Evolutionary conservation across 192 early-diverging fungal species (phyloP), one percentile per base, ranked within the genome.

Genomic region (Podila epigama): DNA sequence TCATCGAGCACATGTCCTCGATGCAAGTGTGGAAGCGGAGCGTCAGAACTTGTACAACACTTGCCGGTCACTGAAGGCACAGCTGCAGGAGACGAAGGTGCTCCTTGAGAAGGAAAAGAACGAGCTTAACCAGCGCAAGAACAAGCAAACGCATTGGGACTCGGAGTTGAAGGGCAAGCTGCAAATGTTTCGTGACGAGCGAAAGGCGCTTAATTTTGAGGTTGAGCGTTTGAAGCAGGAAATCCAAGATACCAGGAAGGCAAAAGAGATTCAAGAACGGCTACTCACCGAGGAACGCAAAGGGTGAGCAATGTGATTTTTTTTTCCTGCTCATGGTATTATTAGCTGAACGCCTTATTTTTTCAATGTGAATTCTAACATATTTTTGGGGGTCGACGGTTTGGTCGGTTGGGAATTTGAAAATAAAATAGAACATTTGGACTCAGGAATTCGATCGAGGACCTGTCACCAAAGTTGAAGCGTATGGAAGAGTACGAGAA

Each of bases 111-210:
- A 83, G 60, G 80, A 81, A 16, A 84, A 73, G 71, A 54, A 13
- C 16, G 87, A 88, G 61, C 58, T 78, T 31, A 71, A 80, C 22
- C 61, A 69, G 28, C 69, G 68, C 25, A 86, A 83, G 44, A 72
- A 79, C 56, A 88, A 83, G 34, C 87, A 88, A 33, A 68, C 84
- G 1, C 70, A 86, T 60, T 86, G 87, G 87, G 85, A 88, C 42
- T 77, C 84, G 15, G 84, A 86, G 31, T 70, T 84, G 39, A 82
- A 81, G 27, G 51, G 29, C 13, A 88, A 85, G 59, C 51, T 84
- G 31, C 77, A 81, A 35, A 65, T 60, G 16, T 88, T 83, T 57
- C 66, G 83, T 32, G 81, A 86, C 12, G 81, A 84, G 12, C 70
- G 81, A 18, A 84, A 82, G 57, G 70, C 82, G 44, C 75, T 84